Base-by-base conservation (phyloP, 78 protist species). In the Paratrimastix pyriformis region DNA sequence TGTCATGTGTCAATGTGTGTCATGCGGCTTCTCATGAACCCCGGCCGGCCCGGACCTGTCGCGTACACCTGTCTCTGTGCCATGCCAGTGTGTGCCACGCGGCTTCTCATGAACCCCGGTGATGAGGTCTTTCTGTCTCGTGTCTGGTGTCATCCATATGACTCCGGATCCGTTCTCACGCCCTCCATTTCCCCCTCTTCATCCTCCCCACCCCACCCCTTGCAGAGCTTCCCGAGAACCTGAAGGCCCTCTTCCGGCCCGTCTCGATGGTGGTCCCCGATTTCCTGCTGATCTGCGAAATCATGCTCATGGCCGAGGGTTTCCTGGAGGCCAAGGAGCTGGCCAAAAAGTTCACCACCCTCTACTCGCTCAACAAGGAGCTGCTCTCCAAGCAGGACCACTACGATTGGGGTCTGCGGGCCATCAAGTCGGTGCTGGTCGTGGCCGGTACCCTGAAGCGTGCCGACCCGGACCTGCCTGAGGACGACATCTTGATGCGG, bases 391-490 rank as follows among this genome's bases (percentile, higher is more conserved):
- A 84, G 60, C 92, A 87, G 69, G 77, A 69, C 29, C 93, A 89
- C 82, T 89, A 89, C 74, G 94, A 92, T 50, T 92, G 93, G 93
- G 93, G 93, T 4, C 81, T 92, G 13, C 86, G 97, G 32, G 94
- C 97, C 44, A 87, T 89, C 80, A 90, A 88, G 71, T 80, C 91
- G 6, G 91, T 90, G 68, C 84, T 87, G 11, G 87, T 79, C 42
- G 83, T 86, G 2, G 97, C 94, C 11, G 97, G 97, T 21, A 52
- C 89, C 4, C 72, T 91, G 58, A 81, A 82, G 76, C 80, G 95
- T 0, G 82, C 74, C n/a, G 91, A 88, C 37, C 90, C 90, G 8
- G 58, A 81, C 8, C 45, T 76, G 11, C 81, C 76, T 69, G 90
- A 86, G 70, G 85, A 86, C 75, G 29, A 35, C 30, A 69, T 86